Base-by-base conservation (phyloP, 2,329 filamentous ascomycete genomes). In the Aspergillus udagawae region DNA sequence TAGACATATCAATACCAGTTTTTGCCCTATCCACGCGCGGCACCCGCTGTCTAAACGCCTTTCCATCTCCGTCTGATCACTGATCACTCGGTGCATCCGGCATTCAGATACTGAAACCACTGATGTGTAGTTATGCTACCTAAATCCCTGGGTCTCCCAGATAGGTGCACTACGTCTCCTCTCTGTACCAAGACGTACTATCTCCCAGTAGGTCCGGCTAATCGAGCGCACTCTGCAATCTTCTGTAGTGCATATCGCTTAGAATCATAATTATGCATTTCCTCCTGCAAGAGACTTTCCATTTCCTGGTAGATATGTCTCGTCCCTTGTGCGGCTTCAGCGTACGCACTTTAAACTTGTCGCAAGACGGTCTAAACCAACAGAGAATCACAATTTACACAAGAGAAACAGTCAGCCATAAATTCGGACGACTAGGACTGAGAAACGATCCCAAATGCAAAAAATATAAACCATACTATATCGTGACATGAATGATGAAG, bases 1-100 rank as follows among this genome's bases (percentile, higher is more conserved):
- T 73, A 73, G 70, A 73, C 63, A 60, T 67, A 70, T 65, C 69
- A 74, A 71, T 71, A 71, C 66, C 65, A 73, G 67, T 66, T 65
- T 63, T 38, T 38, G 14, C 32, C 32, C 14, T 38, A 38, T 17
- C 14, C 5, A 17, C 14, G 32, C 32, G 12, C 32, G 5, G 32
- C 14, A 14, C 32, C 14, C 14, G 14, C 32, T 17, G 5, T 38
- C 32, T 17, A 38, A 17, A 35, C 5, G 32, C 32, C 2, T 32
- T 17, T 38, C 32, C 14, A 38, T 38, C 7, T 14, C 32, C 14
- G 32, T 38, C 14, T 38, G 5, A 17, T 38, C 14, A 38, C 32
- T 17, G 32, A 38, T 7, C 5, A 38, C 14, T 17, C 14, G 32
- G 14, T 17, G 12, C 32, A 35, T 35, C 32, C 14, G 14, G 12